Percentiles rank a stretch among this genome's conserved stretches.
Evolutionary conservation across 306 rosid genomes (phyloP).

Genomic region (Quercus glauca): DNA sequence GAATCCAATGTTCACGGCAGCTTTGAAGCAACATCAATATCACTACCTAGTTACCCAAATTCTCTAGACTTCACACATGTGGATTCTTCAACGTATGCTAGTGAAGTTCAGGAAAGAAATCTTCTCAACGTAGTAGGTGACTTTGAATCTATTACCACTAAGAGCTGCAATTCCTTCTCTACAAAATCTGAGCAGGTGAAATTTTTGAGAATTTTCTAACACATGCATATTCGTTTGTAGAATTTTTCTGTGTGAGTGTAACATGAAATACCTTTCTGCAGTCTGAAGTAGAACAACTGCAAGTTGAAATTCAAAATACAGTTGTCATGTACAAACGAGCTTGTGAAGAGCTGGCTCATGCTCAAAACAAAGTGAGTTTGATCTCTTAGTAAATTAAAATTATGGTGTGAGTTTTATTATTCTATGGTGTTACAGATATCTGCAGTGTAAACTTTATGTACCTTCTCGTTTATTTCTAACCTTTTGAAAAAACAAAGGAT

Average conservation of each 20-base stretch:
- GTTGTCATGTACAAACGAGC: conserved; percentile 67
- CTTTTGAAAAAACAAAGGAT: neutral
- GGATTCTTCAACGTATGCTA: conserved; percentile 24
- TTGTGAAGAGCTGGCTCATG: conserved; percentile 72
- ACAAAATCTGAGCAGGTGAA: conserved; percentile 54
- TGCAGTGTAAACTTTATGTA: neutral
- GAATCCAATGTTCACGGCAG: conserved; percentile 30
- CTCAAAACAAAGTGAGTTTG: conserved; percentile 68
- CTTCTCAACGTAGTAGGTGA: conserved; percentile 31
- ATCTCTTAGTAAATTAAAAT: neutral
- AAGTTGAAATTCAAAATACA: conserved; percentile 71
- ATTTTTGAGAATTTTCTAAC: neutral
- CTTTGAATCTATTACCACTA: conserved; percentile 32
- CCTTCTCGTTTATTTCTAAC: neutral
- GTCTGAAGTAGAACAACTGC: conserved; percentile 63
- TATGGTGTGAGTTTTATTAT: conserved; percentile 36
- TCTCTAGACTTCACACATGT: conserved; percentile 35
- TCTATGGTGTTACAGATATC: conserved; percentile 17
- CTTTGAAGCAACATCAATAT: conserved; percentile 41
- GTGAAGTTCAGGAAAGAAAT: conserved; percentile 34
- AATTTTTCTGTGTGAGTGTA: neutral
- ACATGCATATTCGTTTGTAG: neutral
- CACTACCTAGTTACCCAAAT: conserved; percentile 45
- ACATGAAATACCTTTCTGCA: conserved; percentile 27
- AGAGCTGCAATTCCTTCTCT: conserved; percentile 41